Base-by-base conservation (phyloP, 371 early-diverging fungal species). In the Haplosporangium sp. region DNA sequence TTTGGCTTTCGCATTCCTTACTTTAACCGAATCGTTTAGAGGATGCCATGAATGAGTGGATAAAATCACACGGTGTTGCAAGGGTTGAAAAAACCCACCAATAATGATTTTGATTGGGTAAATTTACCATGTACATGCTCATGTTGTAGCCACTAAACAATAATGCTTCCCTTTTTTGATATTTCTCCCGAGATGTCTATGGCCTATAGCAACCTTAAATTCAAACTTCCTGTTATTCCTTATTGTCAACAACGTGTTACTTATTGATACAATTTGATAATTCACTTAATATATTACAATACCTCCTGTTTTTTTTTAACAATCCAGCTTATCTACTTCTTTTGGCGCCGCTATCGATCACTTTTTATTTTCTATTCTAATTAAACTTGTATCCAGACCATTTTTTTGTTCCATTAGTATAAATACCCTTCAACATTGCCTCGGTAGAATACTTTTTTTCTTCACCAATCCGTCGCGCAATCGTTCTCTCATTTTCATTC, bases 31-130 rank as follows among this genome's bases (percentile, higher is more conserved):
- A 40, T 59, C 39, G 40, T 50, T 17, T 50, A 47, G 50, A 9
- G 50, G 50, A 37, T 48, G 63, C 35, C 7, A 35, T 50, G 64
- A 63, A 63, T 20, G 64, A 63, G 39, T 63, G 64, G 64, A 63
- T 53, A 63, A 50, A 63, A 63, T 52, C 64, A 63, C 64, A 63
- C 64, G 53, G 47, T 19, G 20, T 20, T 19, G 17, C 15, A 20
- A 48, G 15, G 52, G 17, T 5, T 27, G 27, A 27, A 27, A 27
- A 27, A 27, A 13, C 0, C 52, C 7, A 0, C 53, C 17, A 19
- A 3, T 53, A 48, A 11, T 8, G n/a, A 52, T 38, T 63, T 17
- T 52, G 39, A 63, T 63, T 52, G 64, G 64, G 40, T 37, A 44
- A 42, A 48, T 3, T 1, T 27, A 27, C 27, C 27, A 27, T 27